Evolutionary conservation across 2,329 filamentous ascomycete genomes (phyloP).

Genomic region (Alternaria ventricosa): DNA sequence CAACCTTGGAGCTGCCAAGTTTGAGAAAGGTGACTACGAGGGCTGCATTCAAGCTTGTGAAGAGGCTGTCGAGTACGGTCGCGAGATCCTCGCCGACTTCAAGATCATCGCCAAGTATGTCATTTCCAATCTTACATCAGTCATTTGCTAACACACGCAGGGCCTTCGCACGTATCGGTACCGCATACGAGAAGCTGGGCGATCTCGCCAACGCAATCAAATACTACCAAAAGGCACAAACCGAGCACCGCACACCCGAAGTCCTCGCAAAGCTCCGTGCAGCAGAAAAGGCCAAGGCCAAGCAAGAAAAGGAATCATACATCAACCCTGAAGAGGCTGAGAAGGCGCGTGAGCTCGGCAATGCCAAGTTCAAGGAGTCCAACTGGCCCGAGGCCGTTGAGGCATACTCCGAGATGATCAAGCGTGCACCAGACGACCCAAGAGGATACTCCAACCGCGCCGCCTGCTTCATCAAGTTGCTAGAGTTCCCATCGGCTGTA

Average conservation of each 20-base stretch:
- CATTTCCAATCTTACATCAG: neutral
- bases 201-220: constrained; percentile 81
- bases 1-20: constrained; percentile 92
- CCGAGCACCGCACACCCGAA: constrained; percentile 95
- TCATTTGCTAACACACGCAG: constrained; percentile 38
- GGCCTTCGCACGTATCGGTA: constrained; percentile 91
- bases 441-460: constrained; percentile 97
- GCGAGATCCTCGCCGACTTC: constrained; percentile 90
- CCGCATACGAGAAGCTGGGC: constrained; percentile 89
- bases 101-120: constrained; percentile 90
- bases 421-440: constrained; percentile 90
- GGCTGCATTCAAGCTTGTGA: constrained; percentile 85
- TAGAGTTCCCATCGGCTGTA: constrained; percentile 92
- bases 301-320: constrained; percentile 78
- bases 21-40: constrained; percentile 94
- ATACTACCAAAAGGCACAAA: constrained; percentile 92
- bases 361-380: constrained; percentile 94
- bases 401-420: constrained; percentile 95
- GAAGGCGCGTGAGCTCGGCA: constrained; percentile 91
- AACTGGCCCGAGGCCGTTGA: constrained; percentile 96
- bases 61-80: constrained; percentile 87
- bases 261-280: constrained; percentile 90
- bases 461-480: constrained; percentile 93
- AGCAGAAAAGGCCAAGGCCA: constrained; percentile 84
- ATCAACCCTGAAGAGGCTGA: constrained; percentile 91